Evolutionary conservation across 78 protist genomes (phyloP).

Genomic region (Dictyostelium brefeldianum): DNA sequence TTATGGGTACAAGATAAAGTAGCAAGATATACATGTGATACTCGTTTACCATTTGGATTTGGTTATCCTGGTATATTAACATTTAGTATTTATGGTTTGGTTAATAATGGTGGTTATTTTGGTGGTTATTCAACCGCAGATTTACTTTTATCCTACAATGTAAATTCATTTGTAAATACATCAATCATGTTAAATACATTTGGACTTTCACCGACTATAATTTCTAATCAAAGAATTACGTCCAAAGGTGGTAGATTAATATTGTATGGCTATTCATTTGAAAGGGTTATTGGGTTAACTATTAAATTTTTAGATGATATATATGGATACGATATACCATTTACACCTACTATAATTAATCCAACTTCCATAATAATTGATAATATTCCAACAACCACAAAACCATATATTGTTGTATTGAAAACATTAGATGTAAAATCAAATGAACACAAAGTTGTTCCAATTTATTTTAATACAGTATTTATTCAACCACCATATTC

Average conservation of each 20-base stretch:
- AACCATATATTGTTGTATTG: no score
- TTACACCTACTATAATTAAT: background rate
- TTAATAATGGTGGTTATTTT: constrained; percentile 7
- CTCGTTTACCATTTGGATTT: background rate
- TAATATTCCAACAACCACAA: background rate
- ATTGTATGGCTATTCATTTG: no score
- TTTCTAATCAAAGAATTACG: background rate
- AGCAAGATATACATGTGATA: background rate
- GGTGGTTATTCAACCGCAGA: background rate
- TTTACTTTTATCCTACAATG: no score
- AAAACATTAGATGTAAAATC: no score
- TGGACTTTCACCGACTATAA: no score
- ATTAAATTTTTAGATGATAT: no score
- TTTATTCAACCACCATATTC: background rate
- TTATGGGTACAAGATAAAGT: background rate
- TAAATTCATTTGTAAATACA: background rate
- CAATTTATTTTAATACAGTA: no score
- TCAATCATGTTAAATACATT: background rate
- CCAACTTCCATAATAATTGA: no score
- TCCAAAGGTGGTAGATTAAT: background rate
- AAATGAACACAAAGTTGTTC: no score
- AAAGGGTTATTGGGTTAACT: no score
- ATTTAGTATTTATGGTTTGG: background rate
- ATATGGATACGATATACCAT: background rate
- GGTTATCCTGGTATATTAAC: background rate